Base-by-base conservation (phyloP, 345 rosid species). In the Camelina hispida region DNA sequence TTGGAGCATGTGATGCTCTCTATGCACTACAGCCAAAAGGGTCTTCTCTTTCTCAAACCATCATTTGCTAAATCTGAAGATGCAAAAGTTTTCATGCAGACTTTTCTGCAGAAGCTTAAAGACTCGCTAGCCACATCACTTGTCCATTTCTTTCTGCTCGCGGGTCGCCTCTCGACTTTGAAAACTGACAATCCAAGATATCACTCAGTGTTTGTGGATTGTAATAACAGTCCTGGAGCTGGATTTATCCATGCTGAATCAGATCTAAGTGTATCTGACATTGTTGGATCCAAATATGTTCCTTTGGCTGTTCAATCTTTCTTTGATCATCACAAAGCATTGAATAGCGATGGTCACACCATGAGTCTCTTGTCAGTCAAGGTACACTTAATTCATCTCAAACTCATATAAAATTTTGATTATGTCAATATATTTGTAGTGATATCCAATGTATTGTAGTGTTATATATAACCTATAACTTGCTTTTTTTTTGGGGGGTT, bases 241-340 rank as follows among this genome's bases (percentile, higher is more conserved):
- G 75, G 81, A 67, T 16, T 47, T 47, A 80, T 91, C 67, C 79
- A 87, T 28, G 86, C 96, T 0, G 12, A 80, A 7, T 35, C 81
- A 0, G 83, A 87, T 74, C 17, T 82, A 66, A 64, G 85, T 0
- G 53, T 86, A 0, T 62, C 80, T 1, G 93, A 88, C 13, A 72
- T 91, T 67, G 62, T 88, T 58, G 84, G 83, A 0, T 78, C 93
- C 0, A 85, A 72, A 1, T 83, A 87, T 64, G 87, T 86, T 3
- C 97, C 94, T 0, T 14, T 52, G 55, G 81, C 85, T 15, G 91
- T 88, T 54, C 90, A 82, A 44, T 87, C 86, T 4, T 85, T 93
- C 50, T 91, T 93, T 38, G 93, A 89, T 14, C 94, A 88, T 28
- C 85, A 88, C 22, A 56, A 82, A 58, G 93, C 90, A 0, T 1